Base-by-base conservation (phyloP, 345 rosid genomes). In the Cardamine resedifolia region DNA sequence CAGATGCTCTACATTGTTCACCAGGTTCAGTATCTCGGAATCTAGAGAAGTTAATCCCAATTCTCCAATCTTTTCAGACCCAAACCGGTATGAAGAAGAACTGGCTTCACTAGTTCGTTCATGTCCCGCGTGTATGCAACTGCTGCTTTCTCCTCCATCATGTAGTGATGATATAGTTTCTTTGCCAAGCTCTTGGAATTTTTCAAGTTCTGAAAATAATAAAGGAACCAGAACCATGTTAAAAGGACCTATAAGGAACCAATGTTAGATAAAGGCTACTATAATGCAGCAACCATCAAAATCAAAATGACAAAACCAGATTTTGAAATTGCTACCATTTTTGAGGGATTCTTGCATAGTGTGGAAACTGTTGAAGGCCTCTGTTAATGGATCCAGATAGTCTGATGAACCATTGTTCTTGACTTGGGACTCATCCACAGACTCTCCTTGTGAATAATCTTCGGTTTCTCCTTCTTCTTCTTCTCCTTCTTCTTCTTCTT, bases 301-400 rank as follows among this genome's bases (percentile, higher is more conserved):
- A 34, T 55, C 4, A 28, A 62, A 27, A 57, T 38, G 80, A 43
- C 5, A 51, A 60, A 56, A 30, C 18, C 69, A 48, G 49, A 65
- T 33, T 21, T n/a, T 4, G 52, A 73, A 14, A 38, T 24, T 52
- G 77, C 11, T 43, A 86, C 96, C 97, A 53, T 73, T 87, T 72
- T 82, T 76, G 6, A 91, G 87, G 51, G 81, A 90, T 78, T 87
- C 88, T 76, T 91, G 91, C 62, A 83, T 82, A 41, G 83, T 71
- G 18, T 82, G 87, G 71, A 87, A 91, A 12, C 82, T 58, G 19
- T 69, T 66, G 64, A 88, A 56, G 31, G 88, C 88, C 53, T 80
- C 82, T 10, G 64, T 71, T 39, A 90, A 82, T 31, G 88, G 86
- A 80, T 91, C 97, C 39, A n/a, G 43, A 34, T 80, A 77, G 55